Percentiles rank a stretch among this genome's conserved stretches.
Evolutionary conservation across 768 basidiomycete genomes (phyloP).

Genomic region (Termitomyces sp.): DNA sequence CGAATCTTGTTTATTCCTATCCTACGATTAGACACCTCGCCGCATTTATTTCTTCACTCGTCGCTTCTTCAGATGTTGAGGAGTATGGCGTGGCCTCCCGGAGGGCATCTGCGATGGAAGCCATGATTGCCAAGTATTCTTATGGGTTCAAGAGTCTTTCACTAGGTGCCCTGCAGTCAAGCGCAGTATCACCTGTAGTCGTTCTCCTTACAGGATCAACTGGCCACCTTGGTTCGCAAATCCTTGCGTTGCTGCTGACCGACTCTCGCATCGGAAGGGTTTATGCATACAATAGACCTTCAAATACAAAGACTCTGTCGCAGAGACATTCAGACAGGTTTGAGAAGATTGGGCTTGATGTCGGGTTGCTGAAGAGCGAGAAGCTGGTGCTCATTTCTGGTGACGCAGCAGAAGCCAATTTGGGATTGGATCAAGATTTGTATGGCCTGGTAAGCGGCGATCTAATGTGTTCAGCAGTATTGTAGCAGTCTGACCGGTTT

Average conservation of each 20-base stretch:
- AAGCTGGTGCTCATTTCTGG: background rate
- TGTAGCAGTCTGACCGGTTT: background rate
- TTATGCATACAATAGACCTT: conserved; percentile 28
- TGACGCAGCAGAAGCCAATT: background rate
- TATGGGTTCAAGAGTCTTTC: background rate
- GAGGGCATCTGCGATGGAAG: background rate
- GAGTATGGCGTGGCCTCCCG: background rate
- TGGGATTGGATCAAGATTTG: background rate
- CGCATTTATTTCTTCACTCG: background rate
- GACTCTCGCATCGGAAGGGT: conserved; percentile 12
- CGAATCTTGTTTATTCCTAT: conserved; percentile 39
- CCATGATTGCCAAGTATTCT: background rate
- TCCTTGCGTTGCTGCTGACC: background rate
- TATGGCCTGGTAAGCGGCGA: background rate
- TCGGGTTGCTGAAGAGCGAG: background rate
- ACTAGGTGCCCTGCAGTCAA: background rate
- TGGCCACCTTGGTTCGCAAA: background rate
- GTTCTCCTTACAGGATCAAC: background rate
- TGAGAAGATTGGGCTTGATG: background rate
- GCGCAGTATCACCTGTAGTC: background rate
- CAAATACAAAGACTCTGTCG: background rate
- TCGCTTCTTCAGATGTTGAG: background rate
- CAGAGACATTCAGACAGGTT: background rate
- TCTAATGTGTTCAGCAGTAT: background rate
- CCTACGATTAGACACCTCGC: conserved; percentile 24